These are phyloP conservation scores for Schizopora paradoxa DNA, from an alignment of 1,284 basidiomycete species.

Conservation along the genomic window DNA sequence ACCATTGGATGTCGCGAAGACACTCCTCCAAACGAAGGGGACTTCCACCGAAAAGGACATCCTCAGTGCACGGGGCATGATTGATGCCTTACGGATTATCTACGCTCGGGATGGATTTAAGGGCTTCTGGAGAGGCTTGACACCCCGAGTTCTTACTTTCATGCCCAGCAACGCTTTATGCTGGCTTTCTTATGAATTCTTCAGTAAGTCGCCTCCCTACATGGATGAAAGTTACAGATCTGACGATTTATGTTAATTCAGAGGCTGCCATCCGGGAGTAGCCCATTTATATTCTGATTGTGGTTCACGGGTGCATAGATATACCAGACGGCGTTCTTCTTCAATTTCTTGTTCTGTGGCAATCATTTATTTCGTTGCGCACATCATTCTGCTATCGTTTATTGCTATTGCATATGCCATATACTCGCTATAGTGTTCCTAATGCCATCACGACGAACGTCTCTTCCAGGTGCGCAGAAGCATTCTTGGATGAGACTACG, in stretches of 20 bases:
- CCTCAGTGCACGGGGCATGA: conserved; percentile 78
- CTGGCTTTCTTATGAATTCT: conserved; percentile 97
- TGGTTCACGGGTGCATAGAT: no score
- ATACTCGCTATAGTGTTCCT: not conserved
- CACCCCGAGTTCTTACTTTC: conserved; percentile 90
- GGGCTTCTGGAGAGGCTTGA: conserved; percentile 85
- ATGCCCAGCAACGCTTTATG: conserved; percentile 98
- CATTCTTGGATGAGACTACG: no score
- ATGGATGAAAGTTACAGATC: not conserved
- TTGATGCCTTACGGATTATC: conserved; percentile 87
- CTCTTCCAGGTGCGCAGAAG: no score
- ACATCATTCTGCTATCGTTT: no score
- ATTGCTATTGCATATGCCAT: no score
- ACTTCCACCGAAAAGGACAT: conserved; percentile 80
- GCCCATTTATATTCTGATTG: no score
- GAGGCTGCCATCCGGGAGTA: conserved; percentile 24
- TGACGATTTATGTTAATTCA: conserved; percentile 4
- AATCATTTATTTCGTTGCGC: no score
- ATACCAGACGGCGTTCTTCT: no score
- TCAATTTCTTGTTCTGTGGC: no score
- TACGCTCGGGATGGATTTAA: conserved; percentile 78
- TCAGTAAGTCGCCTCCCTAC: conserved; percentile 60
- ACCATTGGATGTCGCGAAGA: conserved; percentile 98
- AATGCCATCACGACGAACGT: not conserved
- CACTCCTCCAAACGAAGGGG: conserved; percentile 91